Evolutionary conservation across 2,329 filamentous ascomycete genomes (phyloP).

Genomic region (Penicillium sp.): DNA sequence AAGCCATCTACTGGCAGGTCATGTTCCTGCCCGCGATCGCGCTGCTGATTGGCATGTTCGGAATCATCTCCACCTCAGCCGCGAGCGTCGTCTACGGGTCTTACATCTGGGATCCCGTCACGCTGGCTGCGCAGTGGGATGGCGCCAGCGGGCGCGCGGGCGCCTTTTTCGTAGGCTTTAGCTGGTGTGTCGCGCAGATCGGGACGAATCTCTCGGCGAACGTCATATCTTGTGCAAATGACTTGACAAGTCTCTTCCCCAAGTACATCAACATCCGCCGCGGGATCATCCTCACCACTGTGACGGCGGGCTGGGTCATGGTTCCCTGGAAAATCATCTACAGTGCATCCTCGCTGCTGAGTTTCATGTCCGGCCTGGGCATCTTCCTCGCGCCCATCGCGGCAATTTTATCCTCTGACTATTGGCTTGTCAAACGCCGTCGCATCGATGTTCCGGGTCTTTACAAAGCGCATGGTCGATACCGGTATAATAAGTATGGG

Average conservation of each 20-base stretch:
- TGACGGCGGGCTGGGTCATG: conserved; percentile 56
- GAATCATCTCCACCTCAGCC: conserved; percentile 51
- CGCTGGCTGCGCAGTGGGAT: conserved; percentile 38
- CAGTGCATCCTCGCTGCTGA: conserved; percentile 14
- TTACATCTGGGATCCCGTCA: conserved; percentile 31
- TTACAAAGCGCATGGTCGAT: background rate
- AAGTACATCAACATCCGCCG: conserved; percentile 59
- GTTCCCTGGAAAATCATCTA: conserved; percentile 18
- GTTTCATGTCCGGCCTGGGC: conserved; percentile 15
- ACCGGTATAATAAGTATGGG: background rate
- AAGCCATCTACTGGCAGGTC: conserved; percentile 37
- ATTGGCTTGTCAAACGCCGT: conserved; percentile 8
- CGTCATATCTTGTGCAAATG: conserved; percentile 41
- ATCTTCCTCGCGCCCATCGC: conserved; percentile 17
- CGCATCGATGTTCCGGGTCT: background rate
- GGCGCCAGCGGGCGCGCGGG: conserved; percentile 40
- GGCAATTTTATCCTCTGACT: conserved; percentile 7
- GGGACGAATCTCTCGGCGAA: conserved; percentile 46
- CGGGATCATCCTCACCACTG: conserved; percentile 56
- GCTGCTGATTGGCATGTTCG: conserved; percentile 49
- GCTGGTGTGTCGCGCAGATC: conserved; percentile 41
- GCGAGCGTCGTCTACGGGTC: conserved; percentile 51
- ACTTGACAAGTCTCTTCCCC: conserved; percentile 52
- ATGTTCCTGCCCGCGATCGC: conserved; percentile 49
- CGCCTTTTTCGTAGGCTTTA: conserved; percentile 45